A percentile compares a stretch with the other conserved stretches of the same genome.
phyloP scores from a whole-genome alignment of 495 filamentous ascomycete species.

The Bombardia bombarda region DNA sequence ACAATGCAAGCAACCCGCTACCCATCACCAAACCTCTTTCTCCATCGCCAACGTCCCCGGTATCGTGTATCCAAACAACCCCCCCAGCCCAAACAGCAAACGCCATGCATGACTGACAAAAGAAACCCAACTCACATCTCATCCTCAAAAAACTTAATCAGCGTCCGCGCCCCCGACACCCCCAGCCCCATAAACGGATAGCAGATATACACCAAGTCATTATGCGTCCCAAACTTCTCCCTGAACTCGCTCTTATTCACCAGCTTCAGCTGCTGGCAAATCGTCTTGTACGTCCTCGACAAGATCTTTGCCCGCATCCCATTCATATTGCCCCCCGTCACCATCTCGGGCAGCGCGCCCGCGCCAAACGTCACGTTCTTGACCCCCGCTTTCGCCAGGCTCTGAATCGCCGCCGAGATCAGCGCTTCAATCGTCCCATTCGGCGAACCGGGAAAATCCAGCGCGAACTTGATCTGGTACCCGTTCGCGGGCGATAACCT shows the following conservation, averaged over 20 bases:
- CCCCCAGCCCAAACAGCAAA: too few relatives aligned
- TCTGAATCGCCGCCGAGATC: slow-evolving; percentile 68
- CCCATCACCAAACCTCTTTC: too few relatives aligned
- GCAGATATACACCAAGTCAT: slow-evolving; percentile 73
- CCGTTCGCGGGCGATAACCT: slow-evolving; percentile 67
- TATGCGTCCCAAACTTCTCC: slow-evolving; percentile 71
- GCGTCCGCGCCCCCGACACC: slow-evolving; percentile 62
- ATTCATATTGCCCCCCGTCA: slow-evolving; percentile 65
- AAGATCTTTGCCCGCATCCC: slow-evolving; percentile 67
- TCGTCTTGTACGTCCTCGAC: slow-evolving; percentile 64
- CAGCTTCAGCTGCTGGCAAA: slow-evolving; percentile 69
- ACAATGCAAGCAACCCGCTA: too few relatives aligned
- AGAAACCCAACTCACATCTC: slow-evolving; percentile 28
- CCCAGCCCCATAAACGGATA: slow-evolving; percentile 77
- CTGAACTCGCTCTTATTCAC: slow-evolving; percentile 80
- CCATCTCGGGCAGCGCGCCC: slow-evolving; percentile 59
- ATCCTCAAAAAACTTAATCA: slow-evolving; percentile 80
- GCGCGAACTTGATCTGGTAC: slow-evolving; percentile 81
- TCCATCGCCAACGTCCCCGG: too few relatives aligned
- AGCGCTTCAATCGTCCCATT: slow-evolving; percentile 73
- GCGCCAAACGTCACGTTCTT: slow-evolving; percentile 71
- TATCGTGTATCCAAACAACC: too few relatives aligned
- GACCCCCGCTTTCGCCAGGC: slow-evolving; percentile 53
- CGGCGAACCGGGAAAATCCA: slow-evolving; percentile 75
- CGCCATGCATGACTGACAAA: background rate